Evolutionary conservation across 257 asterid genomes (phyloP).

Genomic region (Solanum tarapatanum): DNA sequence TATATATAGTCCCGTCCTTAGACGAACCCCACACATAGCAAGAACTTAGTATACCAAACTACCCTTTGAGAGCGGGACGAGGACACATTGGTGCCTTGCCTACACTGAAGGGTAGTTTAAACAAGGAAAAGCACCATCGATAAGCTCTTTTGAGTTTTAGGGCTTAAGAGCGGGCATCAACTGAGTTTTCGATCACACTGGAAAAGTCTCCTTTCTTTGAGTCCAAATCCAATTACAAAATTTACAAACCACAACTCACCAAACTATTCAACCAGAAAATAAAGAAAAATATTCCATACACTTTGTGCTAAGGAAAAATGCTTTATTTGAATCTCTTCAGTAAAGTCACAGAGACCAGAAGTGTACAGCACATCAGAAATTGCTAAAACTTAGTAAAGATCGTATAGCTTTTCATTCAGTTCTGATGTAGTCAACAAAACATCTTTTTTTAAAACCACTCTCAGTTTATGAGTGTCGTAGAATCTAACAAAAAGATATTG

Average conservation of each 20-base stretch:
- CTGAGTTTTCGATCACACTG: background rate
- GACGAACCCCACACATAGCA: background rate
- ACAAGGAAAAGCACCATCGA: background rate
- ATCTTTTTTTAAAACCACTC: background rate
- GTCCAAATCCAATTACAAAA: background rate
- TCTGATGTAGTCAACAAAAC: background rate
- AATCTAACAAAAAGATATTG: background rate
- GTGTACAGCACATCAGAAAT: background rate
- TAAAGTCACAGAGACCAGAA: background rate
- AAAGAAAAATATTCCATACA: background rate
- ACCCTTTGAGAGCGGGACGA: background rate
- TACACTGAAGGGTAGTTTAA: background rate
- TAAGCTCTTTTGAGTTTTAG: background rate
- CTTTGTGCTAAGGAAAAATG: background rate
- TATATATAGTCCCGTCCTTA: background rate
- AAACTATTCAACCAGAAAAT: background rate
- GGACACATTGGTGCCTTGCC: background rate
- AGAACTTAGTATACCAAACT: background rate
- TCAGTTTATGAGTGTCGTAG: background rate
- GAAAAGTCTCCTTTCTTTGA: background rate
- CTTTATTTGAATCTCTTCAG: background rate
- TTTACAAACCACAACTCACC: background rate
- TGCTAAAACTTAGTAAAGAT: background rate
- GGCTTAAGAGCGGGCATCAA: background rate
- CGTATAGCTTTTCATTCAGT: background rate